These are phyloP conservation scores for Cryptosporidium andersoni DNA, from an alignment of 169 alveolate genomes.

Conservation along the genomic window DNA sequence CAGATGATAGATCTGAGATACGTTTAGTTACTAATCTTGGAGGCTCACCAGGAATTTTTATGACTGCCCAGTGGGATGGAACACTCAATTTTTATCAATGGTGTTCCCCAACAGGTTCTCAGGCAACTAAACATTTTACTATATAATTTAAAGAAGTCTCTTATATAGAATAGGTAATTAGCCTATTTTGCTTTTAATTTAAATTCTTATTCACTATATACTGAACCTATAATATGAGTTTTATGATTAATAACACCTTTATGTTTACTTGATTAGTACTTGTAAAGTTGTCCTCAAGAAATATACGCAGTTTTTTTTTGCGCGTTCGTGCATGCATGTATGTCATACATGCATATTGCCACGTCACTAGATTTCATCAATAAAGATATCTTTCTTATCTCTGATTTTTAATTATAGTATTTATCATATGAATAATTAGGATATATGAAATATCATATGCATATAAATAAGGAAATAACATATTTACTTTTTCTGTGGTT, in stretches of 20 bases:
- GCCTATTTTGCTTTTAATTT: constrained; percentile 1
- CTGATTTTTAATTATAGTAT: too few species aligned
- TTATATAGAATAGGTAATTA: constrained; percentile 4
- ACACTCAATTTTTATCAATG: constrained; percentile 63
- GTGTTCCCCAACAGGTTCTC: constrained; percentile 53
- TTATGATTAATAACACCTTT: not conserved
- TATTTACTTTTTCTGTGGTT: too few species aligned
- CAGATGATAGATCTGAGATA: constrained; percentile 60
- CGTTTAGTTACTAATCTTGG: constrained; percentile 62
- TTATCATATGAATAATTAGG: too few species aligned
- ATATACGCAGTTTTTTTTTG: too few species aligned
- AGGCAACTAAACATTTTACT: not conserved
- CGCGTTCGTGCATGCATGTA: constrained; percentile 1
- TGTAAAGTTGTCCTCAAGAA: too few species aligned
- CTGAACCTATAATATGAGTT: not conserved
- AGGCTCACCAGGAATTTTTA: constrained; percentile 68
- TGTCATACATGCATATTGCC: constrained; percentile 18
- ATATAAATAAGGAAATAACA: not conserved
- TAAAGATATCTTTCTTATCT: not conserved
- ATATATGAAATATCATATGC: not conserved
- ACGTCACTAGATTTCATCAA: constrained; percentile 13
- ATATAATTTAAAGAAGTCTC: constrained; percentile 5
- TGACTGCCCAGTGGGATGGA: constrained; percentile 72
- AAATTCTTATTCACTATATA: not conserved
- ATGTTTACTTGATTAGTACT: too few species aligned